Percentiles rank a stretch among this genome's conserved stretches.
These are phyloP conservation scores for Tuctoria greenei DNA, from an alignment of 176 grass and related monocot species.

Conservation along the genomic window DNA sequence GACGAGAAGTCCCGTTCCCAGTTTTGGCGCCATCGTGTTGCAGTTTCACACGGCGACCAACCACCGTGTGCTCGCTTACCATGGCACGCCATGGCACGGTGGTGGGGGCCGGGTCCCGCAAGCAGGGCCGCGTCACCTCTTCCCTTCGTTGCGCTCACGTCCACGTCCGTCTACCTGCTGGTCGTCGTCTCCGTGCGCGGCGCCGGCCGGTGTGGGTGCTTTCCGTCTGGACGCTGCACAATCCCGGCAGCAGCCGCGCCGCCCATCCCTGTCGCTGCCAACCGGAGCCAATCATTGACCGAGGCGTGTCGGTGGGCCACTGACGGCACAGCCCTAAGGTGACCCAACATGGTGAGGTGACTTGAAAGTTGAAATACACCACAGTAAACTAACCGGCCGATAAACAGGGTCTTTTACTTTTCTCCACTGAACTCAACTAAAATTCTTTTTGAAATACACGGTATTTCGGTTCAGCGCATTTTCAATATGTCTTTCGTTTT, in stretches of 20 bases:
- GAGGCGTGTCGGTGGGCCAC: constrained; percentile 5
- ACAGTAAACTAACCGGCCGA: neutral
- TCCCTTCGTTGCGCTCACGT: neutral
- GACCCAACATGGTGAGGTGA: neutral
- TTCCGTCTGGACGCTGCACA: constrained; percentile 36
- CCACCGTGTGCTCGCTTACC: constrained; percentile 19
- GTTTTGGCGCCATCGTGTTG: constrained; percentile 20
- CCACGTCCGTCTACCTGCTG: too few species aligned
- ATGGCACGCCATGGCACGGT: constrained; percentile 8
- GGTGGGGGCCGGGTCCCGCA: constrained; percentile 4
- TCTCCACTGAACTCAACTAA: too few species aligned
- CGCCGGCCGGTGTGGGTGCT: constrained; percentile 10
- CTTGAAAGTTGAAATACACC: neutral
- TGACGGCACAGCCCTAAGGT: neutral
- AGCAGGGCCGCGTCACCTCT: neutral
- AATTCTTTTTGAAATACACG: too few species aligned
- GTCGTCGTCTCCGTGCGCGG: neutral
- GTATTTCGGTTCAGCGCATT: neutral
- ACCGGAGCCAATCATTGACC: constrained; percentile 28
- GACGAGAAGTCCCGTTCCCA: neutral
- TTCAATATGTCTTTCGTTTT: constrained; percentile 28
- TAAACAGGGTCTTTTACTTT: too few species aligned
- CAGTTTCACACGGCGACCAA: constrained; percentile 19
- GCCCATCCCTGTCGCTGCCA: constrained; percentile 8
- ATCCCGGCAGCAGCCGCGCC: neutral